Base-by-base conservation (phyloP, 2,329 filamentous ascomycete genomes). In the Cercospora zeae-maydis region DNA sequence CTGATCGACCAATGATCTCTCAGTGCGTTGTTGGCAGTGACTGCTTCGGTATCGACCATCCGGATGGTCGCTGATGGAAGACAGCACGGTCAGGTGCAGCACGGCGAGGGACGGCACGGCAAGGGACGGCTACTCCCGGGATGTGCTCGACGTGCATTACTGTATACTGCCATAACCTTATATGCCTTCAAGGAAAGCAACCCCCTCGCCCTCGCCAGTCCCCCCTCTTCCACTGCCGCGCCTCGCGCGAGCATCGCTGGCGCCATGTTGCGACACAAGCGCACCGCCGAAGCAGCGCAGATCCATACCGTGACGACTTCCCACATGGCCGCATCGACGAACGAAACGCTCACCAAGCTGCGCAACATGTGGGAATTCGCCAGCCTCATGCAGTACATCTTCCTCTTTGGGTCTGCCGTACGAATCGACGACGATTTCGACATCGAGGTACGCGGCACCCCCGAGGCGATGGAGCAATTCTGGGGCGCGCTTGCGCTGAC, bases 351-450 rank as follows among this genome's bases (percentile, higher is more conserved):
- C 30, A 80, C 86, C 63, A 87, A 83, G 68, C 84, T 98, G 69
- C 87, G 93, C 66, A 95, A 91, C 75, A 92, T 91, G 83, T 98
- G 93, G 93, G 90, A 97, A 77, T 97, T 98, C 78, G 91, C 93
- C 65, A 93, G 92, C 73, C 80, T 98, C 7, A 92, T 89, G 79
- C 93, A 99, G 78, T 99, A 92, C 84, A 91, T 98, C 65, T 90
- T 88, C 75, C 86, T 93, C 42, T 99, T 99, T 76, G 93, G 93
- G 65, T 88, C 89, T 72, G 88, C 88, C 47, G 88, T 96, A 75
- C 97, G 96, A 79, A 90, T 98, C 68, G 89, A 95, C 71, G 90
- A 96, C 66, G 87, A 89, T 73, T 83, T 97, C 66, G 92, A 93
- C 73, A 90, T 97, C 67, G 93, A 98, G 80, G 95, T 96, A 85